These are phyloP conservation scores for Beauveria brongniartii DNA, from an alignment of 2,329 filamentous ascomycete genomes.

Conservation along the genomic window DNA sequence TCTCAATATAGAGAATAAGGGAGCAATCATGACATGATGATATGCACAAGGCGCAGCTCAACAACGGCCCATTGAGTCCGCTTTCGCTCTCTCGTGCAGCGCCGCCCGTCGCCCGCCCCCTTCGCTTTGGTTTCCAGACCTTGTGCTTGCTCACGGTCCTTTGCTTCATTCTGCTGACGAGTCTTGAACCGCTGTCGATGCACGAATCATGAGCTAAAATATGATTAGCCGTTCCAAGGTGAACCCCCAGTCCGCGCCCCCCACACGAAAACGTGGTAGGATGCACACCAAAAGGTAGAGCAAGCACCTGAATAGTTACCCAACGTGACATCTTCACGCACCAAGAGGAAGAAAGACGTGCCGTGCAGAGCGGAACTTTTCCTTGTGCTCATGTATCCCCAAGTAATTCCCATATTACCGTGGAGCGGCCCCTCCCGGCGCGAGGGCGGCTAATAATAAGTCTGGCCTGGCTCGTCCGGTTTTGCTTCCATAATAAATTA, in stretches of 20 bases:
- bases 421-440: not conserved
- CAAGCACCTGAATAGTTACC: not conserved
- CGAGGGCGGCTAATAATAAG: not conserved
- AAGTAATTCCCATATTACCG: not conserved
- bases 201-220: too few species aligned
- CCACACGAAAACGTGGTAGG: too few species aligned
- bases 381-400: not conserved
- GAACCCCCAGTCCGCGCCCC: too few species aligned
- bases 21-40: not conserved
- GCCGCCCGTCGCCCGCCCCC: not conserved
- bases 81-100: not conserved
- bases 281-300: not conserved
- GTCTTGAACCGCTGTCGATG: too few species aligned
- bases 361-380: not conserved
- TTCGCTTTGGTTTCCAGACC: not conserved
- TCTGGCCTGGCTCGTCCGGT: not conserved
- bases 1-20: not conserved
- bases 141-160: not conserved
- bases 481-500: too few species aligned
- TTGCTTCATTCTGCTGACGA: not conserved
- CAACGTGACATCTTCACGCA: not conserved
- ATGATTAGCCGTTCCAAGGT: too few species aligned
- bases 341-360: not conserved
- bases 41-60: not conserved
- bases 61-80: not conserved